Conservation (phyloP, 257 asterid genomes). For the Ballota nigra region DNA sequence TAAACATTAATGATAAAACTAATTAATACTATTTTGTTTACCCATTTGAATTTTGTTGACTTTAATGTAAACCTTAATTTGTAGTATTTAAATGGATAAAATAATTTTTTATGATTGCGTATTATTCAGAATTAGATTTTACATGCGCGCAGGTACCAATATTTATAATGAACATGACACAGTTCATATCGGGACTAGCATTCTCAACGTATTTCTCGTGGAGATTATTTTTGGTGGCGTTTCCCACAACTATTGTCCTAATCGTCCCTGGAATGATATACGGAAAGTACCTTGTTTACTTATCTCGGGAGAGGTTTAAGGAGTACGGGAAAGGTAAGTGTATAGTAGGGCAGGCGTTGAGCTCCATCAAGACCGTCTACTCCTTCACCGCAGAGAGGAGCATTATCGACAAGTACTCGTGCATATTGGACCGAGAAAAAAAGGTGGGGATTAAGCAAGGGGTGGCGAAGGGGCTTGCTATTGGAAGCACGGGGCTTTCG, state of each 20-base stretch:
- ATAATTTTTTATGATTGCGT: too few species aligned
- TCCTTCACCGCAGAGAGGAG: slow-evolving; percentile 80
- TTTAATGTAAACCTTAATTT: too few species aligned
- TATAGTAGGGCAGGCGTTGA: slow-evolving; percentile 62
- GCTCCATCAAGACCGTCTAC: slow-evolving; percentile 81
- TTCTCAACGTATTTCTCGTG: slow-evolving; percentile 71
- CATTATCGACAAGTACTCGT: slow-evolving; percentile 55
- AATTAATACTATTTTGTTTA: too few species aligned
- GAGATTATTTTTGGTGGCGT: slow-evolving; percentile 70
- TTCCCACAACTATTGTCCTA: slow-evolving; percentile 58
- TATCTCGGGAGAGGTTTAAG: slow-evolving; percentile 52
- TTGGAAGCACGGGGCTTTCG: slow-evolving; percentile 72
- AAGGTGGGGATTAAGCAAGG: slow-evolving; percentile 83
- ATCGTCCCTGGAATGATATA: slow-evolving; percentile 72
- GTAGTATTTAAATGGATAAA: too few species aligned
- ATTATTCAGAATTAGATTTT: too few species aligned
- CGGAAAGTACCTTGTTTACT: slow-evolving; percentile 56
- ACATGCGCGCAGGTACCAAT: slow-evolving; percentile 52
- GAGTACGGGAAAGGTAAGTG: slow-evolving; percentile 69
- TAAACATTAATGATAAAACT: too few species aligned
- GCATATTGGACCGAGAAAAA: slow-evolving; percentile 50
- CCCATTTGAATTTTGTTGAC: too few species aligned
- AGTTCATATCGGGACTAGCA: slow-evolving; percentile 66
- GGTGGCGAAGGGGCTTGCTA: slow-evolving; percentile 72
- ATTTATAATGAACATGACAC: slow-evolving; percentile 69